Base-by-base conservation (phyloP, 768 basidiomycete species). In the Auricularia auricula-judae region DNA sequence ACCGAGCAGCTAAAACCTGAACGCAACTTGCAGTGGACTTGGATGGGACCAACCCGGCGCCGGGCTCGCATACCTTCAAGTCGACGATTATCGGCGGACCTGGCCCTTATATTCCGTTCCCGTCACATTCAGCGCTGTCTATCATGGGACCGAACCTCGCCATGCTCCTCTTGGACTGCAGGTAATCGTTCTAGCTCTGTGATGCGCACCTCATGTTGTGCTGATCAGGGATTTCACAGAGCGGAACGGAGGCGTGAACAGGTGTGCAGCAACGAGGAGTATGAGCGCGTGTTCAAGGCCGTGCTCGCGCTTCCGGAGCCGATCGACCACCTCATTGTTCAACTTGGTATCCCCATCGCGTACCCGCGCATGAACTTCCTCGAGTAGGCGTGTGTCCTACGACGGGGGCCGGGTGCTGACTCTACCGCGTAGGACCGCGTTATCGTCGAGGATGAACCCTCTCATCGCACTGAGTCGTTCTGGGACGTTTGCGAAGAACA, bases 291-390 rank as follows among this genome's bases (percentile, higher is more conserved):
- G 4, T 93, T 96, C 70, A 75, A 78, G 12, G 79, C 85, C 39
- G 71, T 97, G 54, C 71, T 76, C 36, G 73, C 76, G 64, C 70
- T 96, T 21, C 91, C 94, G 3, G 66, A 74, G 2, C 76, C 76
- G 1, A 84, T 93, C 7, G 85, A 96, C 67, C 97, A 98, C 72
- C 71, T 99, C 12, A 79, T 96, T 42, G 76, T 98, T 51, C 89
- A 91, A 68, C 71, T 94, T 29, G 95, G 95, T 82, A 70, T 91
- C 63, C 89, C 89, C 0, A 87, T 93, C 66, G 92, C 92, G 3
- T 98, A 98, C 72, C 96, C 96, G 36, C 87, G 95, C 62, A 86
- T 94, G 86, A 89, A 91, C 2, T 94, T 96, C 73, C 76, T 97
- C 67, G 96, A 81, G 67, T 74, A 74, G 59, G 53, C 59, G 33